A percentile compares a stretch with the other conserved stretches of the same genome.
Evolutionary conservation across 1,139 yeast species (phyloP).

Genomic region (Pneumocystis jirovecii): DNA sequence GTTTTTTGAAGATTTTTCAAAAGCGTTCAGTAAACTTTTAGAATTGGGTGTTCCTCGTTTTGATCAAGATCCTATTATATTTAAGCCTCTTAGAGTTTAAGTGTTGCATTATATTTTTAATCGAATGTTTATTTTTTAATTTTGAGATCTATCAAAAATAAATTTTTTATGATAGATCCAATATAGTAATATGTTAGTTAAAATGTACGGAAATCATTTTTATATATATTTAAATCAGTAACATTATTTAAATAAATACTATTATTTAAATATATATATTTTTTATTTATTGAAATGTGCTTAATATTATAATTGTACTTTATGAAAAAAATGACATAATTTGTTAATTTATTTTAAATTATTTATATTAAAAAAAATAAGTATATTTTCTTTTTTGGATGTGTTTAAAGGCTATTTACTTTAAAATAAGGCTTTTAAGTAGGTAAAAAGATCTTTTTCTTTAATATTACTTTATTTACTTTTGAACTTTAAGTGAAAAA

Average conservation of each 20-base stretch:
- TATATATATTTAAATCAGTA: background rate
- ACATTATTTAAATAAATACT: too few relatives aligned
- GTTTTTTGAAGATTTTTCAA: constrained; percentile 40
- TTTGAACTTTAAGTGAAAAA: background rate
- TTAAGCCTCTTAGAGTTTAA: background rate
- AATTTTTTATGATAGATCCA: background rate
- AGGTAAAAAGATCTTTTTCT: background rate
- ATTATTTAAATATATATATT: too few relatives aligned
- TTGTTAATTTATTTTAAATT: background rate
- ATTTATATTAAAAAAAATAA: background rate
- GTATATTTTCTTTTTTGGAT: background rate
- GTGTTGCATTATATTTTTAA: background rate
- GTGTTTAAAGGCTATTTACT: background rate
- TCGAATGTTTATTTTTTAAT: background rate
- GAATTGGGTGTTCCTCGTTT: constrained; percentile 35
- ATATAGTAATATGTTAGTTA: background rate
- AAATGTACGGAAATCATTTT: background rate
- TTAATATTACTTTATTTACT: background rate
- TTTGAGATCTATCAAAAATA: background rate
- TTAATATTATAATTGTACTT: too few relatives aligned
- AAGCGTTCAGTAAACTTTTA: constrained; percentile 38
- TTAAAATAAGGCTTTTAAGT: background rate
- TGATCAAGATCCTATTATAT: background rate
- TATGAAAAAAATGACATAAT: background rate
- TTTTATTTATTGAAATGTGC: too few relatives aligned